A percentile compares a stretch with the other conserved stretches of the same genome.
Conservation (phyloP, 2,329 filamentous ascomycete species). For the Nemania serpens region DNA sequence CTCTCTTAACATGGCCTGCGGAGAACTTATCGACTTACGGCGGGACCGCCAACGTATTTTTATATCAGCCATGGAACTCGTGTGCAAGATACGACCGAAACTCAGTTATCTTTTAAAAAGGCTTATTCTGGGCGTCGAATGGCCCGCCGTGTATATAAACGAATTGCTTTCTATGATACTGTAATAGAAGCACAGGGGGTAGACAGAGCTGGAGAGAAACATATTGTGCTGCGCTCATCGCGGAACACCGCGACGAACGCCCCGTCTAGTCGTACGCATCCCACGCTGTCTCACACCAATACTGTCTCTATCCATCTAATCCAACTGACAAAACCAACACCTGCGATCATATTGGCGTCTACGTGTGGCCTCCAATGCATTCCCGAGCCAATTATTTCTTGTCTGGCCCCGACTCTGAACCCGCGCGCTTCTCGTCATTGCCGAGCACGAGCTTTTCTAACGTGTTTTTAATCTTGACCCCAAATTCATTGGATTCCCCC, state of each 20-base stretch:
- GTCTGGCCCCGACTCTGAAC: not conserved
- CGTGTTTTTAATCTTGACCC: not conserved
- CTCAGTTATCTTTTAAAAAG: too few relatives aligned
- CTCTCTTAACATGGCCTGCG: too few relatives aligned
- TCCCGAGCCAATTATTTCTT: not conserved
- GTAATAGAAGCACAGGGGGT: not conserved
- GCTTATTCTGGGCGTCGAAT: too few relatives aligned
- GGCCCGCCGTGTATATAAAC: not conserved
- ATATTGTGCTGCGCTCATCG: not conserved
- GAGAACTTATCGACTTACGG: too few relatives aligned
- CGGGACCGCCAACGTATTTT: too few relatives aligned
- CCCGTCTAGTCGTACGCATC: too few relatives aligned
- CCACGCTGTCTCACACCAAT: too few relatives aligned
- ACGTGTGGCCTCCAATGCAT: not conserved
- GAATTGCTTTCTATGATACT: not conserved
- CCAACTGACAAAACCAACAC: too few relatives aligned
- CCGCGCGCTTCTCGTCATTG: not conserved
- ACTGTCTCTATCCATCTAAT: too few relatives aligned
- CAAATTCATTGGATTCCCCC: not conserved
- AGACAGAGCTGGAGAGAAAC: not conserved
- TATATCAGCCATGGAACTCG: too few relatives aligned
- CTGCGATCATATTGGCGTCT: too few relatives aligned
- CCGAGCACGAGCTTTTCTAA: conserved; percentile 5
- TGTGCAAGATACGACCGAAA: too few relatives aligned
- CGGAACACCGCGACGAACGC: not conserved